Percentiles rank a stretch among this genome's conserved stretches.
Evolutionary conservation across 2,329 filamentous ascomycete genomes (phyloP).

Genomic region (Aspergillus neoniger): DNA sequence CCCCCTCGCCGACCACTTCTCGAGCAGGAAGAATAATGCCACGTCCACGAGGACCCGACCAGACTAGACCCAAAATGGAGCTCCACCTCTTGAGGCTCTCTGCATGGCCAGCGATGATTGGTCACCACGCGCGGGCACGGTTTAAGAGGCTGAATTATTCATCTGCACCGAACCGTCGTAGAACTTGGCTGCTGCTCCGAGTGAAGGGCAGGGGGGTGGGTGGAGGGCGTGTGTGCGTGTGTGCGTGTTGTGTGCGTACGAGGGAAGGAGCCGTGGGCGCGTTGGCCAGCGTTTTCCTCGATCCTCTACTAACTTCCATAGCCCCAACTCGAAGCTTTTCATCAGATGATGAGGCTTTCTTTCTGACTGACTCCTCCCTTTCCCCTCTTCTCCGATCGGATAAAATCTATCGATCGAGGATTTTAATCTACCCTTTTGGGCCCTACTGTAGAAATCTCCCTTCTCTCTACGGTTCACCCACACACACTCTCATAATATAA

Average conservation of each 20-base stretch:
- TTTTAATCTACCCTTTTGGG: background rate
- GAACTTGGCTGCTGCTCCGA: constrained; percentile 18
- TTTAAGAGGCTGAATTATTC: constrained; percentile 27
- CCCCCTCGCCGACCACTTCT: background rate
- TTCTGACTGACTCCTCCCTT: background rate
- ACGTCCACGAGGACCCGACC: constrained; percentile 22
- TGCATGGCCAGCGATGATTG: constrained; percentile 19
- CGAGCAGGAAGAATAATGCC: constrained; percentile 18
- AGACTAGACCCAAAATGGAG: constrained; percentile 19
- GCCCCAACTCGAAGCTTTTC: background rate
- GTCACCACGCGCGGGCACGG: constrained; percentile 14
- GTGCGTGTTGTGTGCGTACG: background rate
- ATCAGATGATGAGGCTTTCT: background rate
- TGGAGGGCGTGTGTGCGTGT: background rate
- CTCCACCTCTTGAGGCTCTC: constrained; percentile 24
- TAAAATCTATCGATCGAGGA: background rate
- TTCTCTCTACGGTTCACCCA: background rate
- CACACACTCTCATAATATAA: too few relatives aligned
- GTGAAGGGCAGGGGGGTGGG: background rate
- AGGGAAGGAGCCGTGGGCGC: background rate
- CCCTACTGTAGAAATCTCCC: background rate
- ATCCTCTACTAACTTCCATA: background rate
- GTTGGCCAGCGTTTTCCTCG: background rate
- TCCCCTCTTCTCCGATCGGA: background rate
- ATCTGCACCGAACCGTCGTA: constrained; percentile 26